Evolutionary conservation across 2,329 filamentous ascomycete genomes (phyloP).

Genomic region (Ophiocordyceps unilateralis): DNA sequence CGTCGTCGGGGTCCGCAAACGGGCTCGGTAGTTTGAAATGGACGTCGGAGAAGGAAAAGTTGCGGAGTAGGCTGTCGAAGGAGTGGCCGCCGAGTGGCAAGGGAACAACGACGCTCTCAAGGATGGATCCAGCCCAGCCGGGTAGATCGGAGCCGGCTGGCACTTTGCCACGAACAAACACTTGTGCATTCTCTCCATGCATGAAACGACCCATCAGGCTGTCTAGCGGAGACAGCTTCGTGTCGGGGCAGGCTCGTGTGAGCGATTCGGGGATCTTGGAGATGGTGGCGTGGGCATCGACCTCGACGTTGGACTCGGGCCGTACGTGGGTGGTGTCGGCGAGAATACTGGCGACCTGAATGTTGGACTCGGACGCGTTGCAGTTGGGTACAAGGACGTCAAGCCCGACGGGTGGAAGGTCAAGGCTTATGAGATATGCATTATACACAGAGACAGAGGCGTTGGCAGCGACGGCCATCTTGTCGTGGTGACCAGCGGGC

Average conservation of each 20-base stretch:
- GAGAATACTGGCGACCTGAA: slow-evolving; percentile 60
- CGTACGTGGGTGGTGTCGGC: slow-evolving; percentile 51
- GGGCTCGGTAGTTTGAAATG: slow-evolving; percentile 75
- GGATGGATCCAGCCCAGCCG: slow-evolving; percentile 63
- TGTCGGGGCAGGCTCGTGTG: slow-evolving; percentile 56
- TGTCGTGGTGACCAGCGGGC: slow-evolving; percentile 25
- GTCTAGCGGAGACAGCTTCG: slow-evolving; percentile 69
- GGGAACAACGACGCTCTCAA: slow-evolving; percentile 68
- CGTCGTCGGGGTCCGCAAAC: slow-evolving; percentile 56
- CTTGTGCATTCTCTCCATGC: slow-evolving; percentile 56
- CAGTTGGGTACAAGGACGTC: slow-evolving; percentile 77
- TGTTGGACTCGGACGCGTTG: slow-evolving; percentile 49
- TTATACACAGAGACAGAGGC: slow-evolving; percentile 58
- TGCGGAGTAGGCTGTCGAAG: slow-evolving; percentile 69
- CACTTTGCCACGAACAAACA: slow-evolving; percentile 69
- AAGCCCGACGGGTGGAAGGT: slow-evolving; percentile 66
- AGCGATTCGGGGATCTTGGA: slow-evolving; percentile 57
- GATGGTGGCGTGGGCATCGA: slow-evolving; percentile 57
- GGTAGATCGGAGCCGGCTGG: slow-evolving; percentile 52
- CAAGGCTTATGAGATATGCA: slow-evolving; percentile 59
- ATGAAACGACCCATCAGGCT: slow-evolving; percentile 66
- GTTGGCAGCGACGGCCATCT: slow-evolving; percentile 62
- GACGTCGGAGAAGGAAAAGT: slow-evolving; percentile 73
- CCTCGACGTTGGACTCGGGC: slow-evolving; percentile 48
- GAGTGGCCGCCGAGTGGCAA: slow-evolving; percentile 68